A percentile compares a stretch with the other conserved stretches of the same genome.
These are phyloP conservation scores for Geoglossum cookeanum DNA, from an alignment of 2,329 filamentous ascomycete species.

Conservation along the genomic window DNA sequence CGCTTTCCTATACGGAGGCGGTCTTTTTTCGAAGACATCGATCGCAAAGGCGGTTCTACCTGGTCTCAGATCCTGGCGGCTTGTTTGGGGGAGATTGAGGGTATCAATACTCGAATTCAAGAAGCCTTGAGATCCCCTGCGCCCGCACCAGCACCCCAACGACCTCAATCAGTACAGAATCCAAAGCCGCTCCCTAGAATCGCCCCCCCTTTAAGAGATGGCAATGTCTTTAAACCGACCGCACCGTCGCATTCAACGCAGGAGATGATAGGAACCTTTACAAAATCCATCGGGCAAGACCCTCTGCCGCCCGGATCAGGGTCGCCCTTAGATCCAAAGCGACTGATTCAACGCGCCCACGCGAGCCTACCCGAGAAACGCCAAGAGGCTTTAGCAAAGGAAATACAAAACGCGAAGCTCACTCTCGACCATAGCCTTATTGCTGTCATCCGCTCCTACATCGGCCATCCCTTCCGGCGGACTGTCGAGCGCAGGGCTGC, in stretches of 20 bases:
- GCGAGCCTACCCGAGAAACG: conserved; percentile 8
- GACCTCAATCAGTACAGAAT: conserved; percentile 6
- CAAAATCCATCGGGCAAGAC: conserved; percentile 25
- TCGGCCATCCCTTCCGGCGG: conserved; percentile 53
- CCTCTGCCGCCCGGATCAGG: conserved; percentile 13
- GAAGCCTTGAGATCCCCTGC: conserved; percentile 25
- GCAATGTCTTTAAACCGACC: conserved; percentile 26
- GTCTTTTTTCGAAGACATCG: conserved; percentile 71
- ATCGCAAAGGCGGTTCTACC: conserved; percentile 57
- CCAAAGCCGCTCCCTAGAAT: conserved; percentile 31
- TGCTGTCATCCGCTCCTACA: conserved; percentile 27
- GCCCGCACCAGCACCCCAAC: conserved; percentile 14
- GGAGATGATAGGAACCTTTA: conserved; percentile 24
- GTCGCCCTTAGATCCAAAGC: conserved; percentile 15
- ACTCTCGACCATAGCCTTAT: conserved; percentile 25
- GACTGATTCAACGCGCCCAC: conserved; percentile 23
- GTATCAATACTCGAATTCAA: conserved; percentile 44
- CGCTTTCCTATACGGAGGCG: conserved; percentile 57
- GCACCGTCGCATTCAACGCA: conserved; percentile 19
- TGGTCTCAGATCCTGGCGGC: conserved; percentile 61
- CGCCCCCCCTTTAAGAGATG: conserved; percentile 27
- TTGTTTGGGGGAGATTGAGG: conserved; percentile 50
- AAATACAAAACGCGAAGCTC: conserved; percentile 35
- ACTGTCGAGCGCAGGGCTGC: conserved; percentile 46
- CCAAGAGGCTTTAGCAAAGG: conserved; percentile 14